Evolutionary conservation across 2,329 filamentous ascomycete species (phyloP).

Genomic region (Emericellopsis atlantica): DNA sequence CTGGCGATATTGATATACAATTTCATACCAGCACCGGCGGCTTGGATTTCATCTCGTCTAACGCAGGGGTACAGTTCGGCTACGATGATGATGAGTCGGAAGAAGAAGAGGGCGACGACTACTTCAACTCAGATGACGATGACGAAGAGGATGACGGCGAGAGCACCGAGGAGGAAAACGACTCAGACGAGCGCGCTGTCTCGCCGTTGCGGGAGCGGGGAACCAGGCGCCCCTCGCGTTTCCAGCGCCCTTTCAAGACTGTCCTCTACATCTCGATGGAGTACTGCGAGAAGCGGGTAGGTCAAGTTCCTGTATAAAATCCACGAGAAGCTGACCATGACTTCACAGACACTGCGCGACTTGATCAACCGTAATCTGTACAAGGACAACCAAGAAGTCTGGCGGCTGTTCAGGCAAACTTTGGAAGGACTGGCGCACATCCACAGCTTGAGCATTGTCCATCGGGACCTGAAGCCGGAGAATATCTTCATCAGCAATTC

Average conservation of each 20-base stretch:
- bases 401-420: conserved; percentile 85
- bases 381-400: conserved; percentile 65
- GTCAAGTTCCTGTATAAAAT: conserved; percentile 10
- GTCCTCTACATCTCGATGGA: conserved; percentile 98
- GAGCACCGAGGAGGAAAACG: conserved; percentile 2
- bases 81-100: conserved; percentile 38
- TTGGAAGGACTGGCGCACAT: conserved; percentile 85
- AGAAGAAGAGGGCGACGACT: conserved; percentile 31
- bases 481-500: conserved; percentile 76
- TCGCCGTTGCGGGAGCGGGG: conserved; percentile 18
- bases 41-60: conserved; percentile 87
- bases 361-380: conserved; percentile 66
- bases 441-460: conserved; percentile 81
- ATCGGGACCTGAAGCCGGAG: conserved; percentile 91
- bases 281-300: conserved; percentile 80
- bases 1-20: conserved; percentile 32
- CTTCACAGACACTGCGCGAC: conserved; percentile 61
- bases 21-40: conserved; percentile 66
- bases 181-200: conserved; percentile 7
- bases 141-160: not conserved
- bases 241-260: conserved; percentile 47
- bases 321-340: not conserved
- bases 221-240: conserved; percentile 18
- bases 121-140: conserved; percentile 8
- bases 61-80: conserved; percentile 67